These are phyloP conservation scores for Aspergillus mulundensis DNA, from an alignment of 495 filamentous ascomycete species.

Conservation along the genomic window DNA sequence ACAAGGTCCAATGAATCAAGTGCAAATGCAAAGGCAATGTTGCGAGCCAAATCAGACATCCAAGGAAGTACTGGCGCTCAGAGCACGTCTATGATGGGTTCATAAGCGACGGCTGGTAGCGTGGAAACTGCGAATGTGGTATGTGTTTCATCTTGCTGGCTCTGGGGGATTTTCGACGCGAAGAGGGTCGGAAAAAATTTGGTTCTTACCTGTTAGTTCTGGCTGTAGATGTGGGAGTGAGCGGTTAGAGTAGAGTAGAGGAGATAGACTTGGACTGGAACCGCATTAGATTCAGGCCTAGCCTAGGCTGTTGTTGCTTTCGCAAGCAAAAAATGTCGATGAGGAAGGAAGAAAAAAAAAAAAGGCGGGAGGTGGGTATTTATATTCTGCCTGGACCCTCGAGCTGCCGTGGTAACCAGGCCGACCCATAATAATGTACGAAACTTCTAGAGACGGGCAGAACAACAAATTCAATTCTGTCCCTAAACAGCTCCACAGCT, in stretches of 20 bases:
- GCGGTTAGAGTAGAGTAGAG: neutral
- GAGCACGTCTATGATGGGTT: slow-evolving; percentile 43
- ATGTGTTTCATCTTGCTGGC: slow-evolving; percentile 46
- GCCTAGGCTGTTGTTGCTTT: neutral
- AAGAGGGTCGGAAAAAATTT: slow-evolving; percentile 8
- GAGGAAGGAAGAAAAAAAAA: slow-evolving; percentile 25
- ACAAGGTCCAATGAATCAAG: neutral
- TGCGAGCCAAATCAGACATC: slow-evolving; percentile 43
- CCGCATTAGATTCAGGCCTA: slow-evolving; percentile 10
- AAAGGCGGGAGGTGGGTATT: slow-evolving; percentile 26
- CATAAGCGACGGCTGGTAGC: slow-evolving; percentile 43
- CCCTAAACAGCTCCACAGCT: neutral
- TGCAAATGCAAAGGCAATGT: neutral
- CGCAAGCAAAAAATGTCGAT: neutral
- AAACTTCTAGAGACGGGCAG: slow-evolving; percentile 25
- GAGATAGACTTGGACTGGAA: neutral
- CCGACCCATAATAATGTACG: slow-evolving; percentile 17
- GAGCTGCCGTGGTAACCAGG: slow-evolving; percentile 34
- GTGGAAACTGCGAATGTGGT: slow-evolving; percentile 55
- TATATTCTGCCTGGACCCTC: slow-evolving; percentile 29
- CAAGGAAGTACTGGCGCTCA: slow-evolving; percentile 50
- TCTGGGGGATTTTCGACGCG: slow-evolving; percentile 8
- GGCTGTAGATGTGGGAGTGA: neutral
- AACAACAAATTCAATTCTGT: no score
- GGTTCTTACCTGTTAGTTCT: neutral